Conservation (phyloP, 75 land plant genomes). For the Pinus tabuliformis region DNA sequence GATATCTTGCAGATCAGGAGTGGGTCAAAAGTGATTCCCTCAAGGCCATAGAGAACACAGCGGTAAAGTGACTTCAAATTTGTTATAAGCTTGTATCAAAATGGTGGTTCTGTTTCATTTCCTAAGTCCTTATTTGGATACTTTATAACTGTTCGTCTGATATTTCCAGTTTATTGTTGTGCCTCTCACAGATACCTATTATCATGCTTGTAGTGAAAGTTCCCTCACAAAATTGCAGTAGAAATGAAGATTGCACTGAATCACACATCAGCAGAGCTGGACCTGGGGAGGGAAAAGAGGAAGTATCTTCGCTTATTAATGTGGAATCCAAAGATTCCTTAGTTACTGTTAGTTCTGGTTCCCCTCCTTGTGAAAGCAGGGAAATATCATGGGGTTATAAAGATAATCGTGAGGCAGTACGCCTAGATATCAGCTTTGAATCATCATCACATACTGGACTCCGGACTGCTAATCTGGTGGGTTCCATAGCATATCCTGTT, state of each 20-base stretch:
- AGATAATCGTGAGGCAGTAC: conserved; percentile 54
- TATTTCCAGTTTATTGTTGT: conserved; percentile 9
- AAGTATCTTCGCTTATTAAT: not conserved
- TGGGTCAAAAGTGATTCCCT: conserved; percentile 98
- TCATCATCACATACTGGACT: conserved; percentile 91
- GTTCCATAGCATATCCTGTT: not conserved
- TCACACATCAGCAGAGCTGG: not conserved
- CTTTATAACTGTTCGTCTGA: not conserved
- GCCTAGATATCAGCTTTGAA: conserved; percentile 95
- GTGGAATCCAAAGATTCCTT: not conserved
- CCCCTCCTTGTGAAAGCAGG: conserved; percentile 13
- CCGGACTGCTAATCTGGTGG: conserved; percentile 87
- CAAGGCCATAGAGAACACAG: conserved; percentile 94
- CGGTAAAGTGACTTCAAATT: conserved; percentile 41
- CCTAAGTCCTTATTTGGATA: not conserved
- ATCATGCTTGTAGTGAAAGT: conserved; percentile 90
- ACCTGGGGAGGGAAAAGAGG: conserved; percentile 8
- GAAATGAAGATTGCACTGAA: not conserved
- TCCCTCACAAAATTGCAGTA: conserved; percentile 19
- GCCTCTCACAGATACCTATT: conserved; percentile 72
- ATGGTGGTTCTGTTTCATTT: not conserved
- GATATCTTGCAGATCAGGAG: conserved; percentile 96
- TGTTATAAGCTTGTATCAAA: not conserved
- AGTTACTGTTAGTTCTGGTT: conserved; percentile 11
- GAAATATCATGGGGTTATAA: conserved; percentile 29